A percentile compares a stretch with the other conserved stretches of the same genome.
phyloP scores from a whole-genome alignment of 176 grass and related monocot genomes.

The Oryza meyeriana region DNA sequence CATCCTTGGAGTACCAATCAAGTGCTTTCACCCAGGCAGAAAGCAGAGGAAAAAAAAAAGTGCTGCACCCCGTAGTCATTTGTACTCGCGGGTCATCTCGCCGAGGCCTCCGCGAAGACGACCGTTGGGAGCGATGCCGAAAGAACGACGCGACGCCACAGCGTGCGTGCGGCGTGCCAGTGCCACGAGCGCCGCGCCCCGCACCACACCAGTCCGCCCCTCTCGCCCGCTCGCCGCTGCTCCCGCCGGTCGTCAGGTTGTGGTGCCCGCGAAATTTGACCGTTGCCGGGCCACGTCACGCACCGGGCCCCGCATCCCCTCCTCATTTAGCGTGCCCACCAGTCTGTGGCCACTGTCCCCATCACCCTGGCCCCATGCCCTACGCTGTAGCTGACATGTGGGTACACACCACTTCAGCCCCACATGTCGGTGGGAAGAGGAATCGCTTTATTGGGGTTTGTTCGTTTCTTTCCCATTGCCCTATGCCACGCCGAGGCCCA shows the following conservation, averaged over 20 bases:
- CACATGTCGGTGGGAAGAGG: neutral
- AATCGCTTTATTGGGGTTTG: neutral
- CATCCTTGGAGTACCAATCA: neutral
- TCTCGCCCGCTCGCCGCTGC: too few relatives aligned
- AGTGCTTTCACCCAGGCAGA: neutral
- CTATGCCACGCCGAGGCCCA: neutral
- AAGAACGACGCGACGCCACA: neutral
- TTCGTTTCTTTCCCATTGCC: constrained; percentile 33
- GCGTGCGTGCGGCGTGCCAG: neutral
- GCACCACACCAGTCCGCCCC: neutral
- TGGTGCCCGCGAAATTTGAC: constrained; percentile 41
- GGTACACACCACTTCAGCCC: rapidly evolving
- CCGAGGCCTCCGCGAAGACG: neutral
- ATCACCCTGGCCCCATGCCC: too few relatives aligned
- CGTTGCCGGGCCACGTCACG: constrained; percentile 43
- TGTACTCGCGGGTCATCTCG: neutral
- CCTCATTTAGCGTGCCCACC: constrained; percentile 10
- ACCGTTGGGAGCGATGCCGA: neutral
- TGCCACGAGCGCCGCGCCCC: neutral
- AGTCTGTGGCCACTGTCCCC: neutral
- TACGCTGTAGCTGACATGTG: neutral
- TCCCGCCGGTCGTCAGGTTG: neutral
- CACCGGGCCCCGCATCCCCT: neutral
- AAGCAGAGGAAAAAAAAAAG: neutral
- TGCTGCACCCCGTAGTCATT: neutral